Base-by-base conservation (phyloP, 108 stramenopile species). In the Craspedostauros australis region DNA sequence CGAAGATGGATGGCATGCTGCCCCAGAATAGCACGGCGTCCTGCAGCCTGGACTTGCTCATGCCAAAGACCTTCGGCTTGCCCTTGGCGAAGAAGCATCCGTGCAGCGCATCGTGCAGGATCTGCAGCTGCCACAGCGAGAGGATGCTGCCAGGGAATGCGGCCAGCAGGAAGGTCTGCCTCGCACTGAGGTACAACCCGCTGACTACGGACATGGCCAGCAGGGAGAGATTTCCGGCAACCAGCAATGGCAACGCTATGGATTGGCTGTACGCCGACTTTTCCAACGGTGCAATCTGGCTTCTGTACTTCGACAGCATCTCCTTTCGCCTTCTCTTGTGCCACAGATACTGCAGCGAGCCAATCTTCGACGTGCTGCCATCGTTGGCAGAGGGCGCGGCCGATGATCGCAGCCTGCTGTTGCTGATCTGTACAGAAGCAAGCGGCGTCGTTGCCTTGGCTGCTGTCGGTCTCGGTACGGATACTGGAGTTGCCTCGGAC, bases 121-220 rank as follows among this genome's bases (percentile, higher is more conserved):
- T 75, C 63, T 86, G 84, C 7, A 86, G 64, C 39, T 81, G 80
- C 84, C 84, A 86, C 25, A 86, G 39, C 6, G 74, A 76, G 28
- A 82, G 69, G 34, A 86, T 71, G 18, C 75, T 77, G 37, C 80
- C 78, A 1, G 84, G 84, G 58, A 86, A 79, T 8, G 77, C 4
- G 4, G 84, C 67, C 24, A 86, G 38, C 15, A 24, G 41, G 33
- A 65, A 37, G 38, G 61, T 51, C 30, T 36, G 18, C 7, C 23
- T 15, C 1, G 48, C 14, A 11, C 29, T 27, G 36, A 66, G 39
- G 5, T 30, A 22, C 16, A 33, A 28, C 14, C 74, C 66, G 29
- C 66, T 63, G 18, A 67, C 30, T 18, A 79, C n/a, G 26, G 76
- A 46, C 25, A 86, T 38, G 9, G 49, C 34, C 12, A 79, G 36